Conservation (phyloP, 2,329 filamentous ascomycete genomes). For the Chrysoporthe cubensis region DNA sequence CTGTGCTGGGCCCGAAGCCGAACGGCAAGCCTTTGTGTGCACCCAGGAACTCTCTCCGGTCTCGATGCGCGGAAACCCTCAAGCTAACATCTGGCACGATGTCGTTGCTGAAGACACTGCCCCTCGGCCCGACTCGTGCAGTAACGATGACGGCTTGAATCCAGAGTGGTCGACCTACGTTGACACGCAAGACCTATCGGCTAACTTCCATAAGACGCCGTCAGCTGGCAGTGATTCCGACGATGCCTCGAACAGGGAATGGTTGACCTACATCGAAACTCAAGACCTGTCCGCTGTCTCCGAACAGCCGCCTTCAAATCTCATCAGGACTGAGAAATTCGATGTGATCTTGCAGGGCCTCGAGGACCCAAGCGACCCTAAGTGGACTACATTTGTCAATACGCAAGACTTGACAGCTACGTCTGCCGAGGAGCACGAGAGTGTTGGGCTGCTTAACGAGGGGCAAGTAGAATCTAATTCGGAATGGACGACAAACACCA, state of each 20-base stretch:
- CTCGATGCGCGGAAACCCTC: constrained; percentile 4
- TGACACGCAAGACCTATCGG: constrained; percentile 4
- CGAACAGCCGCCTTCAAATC: background rate
- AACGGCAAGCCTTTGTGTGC: background rate
- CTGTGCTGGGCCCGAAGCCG: constrained; percentile 4
- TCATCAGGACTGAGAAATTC: background rate
- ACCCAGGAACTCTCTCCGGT: constrained; percentile 19
- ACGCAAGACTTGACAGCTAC: constrained; percentile 18
- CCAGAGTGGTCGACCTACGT: constrained; percentile 19
- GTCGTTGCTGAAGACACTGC: background rate
- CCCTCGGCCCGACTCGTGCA: background rate
- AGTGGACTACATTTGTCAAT: constrained; percentile 19
- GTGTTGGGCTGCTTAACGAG: background rate
- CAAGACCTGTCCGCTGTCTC: constrained; percentile 8
- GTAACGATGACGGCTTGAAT: background rate
- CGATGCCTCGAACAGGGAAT: constrained; percentile 17
- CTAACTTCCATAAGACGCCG: background rate
- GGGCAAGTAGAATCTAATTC: background rate
- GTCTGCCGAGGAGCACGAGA: background rate
- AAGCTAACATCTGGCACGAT: background rate
- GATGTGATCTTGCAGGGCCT: constrained; percentile 4
- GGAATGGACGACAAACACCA: constrained; percentile 1
- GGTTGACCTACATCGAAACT: constrained; percentile 21
- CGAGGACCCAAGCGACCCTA: constrained; percentile 11
- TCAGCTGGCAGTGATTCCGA: background rate